phyloP scores from a whole-genome alignment of 257 asterid genomes.

The Gentiana dahurica region DNA sequence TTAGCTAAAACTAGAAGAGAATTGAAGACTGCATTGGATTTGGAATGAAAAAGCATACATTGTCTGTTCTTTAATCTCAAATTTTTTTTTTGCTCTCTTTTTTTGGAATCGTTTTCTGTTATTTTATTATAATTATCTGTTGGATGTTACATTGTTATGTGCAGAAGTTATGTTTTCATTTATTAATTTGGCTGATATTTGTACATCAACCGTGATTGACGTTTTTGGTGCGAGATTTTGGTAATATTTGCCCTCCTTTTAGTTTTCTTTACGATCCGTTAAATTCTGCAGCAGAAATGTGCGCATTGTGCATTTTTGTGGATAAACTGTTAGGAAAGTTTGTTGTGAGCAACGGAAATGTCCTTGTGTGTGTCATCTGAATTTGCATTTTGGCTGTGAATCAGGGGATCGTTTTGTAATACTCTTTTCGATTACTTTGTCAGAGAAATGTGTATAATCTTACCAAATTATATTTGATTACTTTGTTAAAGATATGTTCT shows the following conservation, averaged over 20 bases:
- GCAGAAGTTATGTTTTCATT: too few species aligned
- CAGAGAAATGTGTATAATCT: too few species aligned
- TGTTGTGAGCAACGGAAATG: too few species aligned
- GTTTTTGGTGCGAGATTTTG: neutral
- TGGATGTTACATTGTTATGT: neutral
- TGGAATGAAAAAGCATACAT: slow-evolving; percentile 20
- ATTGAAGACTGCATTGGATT: slow-evolving; percentile 6
- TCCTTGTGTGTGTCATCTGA: neutral
- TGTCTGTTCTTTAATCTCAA: slow-evolving; percentile 37
- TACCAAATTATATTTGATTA: too few species aligned
- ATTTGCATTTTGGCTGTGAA: too few species aligned
- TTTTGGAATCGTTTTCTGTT: neutral
- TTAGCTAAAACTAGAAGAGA: slow-evolving; percentile 19
- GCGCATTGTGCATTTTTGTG: neutral
- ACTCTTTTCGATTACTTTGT: too few species aligned
- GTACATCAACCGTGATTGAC: neutral
- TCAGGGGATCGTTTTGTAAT: too few species aligned
- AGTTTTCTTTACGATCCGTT: slow-evolving; percentile 3
- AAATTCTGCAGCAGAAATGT: neutral
- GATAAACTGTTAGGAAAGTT: neutral
- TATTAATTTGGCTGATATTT: neutral
- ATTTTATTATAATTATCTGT: neutral
- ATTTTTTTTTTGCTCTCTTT: slow-evolving; percentile 9
- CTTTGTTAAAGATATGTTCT: too few species aligned
- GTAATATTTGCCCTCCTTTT: neutral